Base-by-base conservation (phyloP, 2,329 filamentous ascomycete genomes). In the Metarhizium sp. region DNA sequence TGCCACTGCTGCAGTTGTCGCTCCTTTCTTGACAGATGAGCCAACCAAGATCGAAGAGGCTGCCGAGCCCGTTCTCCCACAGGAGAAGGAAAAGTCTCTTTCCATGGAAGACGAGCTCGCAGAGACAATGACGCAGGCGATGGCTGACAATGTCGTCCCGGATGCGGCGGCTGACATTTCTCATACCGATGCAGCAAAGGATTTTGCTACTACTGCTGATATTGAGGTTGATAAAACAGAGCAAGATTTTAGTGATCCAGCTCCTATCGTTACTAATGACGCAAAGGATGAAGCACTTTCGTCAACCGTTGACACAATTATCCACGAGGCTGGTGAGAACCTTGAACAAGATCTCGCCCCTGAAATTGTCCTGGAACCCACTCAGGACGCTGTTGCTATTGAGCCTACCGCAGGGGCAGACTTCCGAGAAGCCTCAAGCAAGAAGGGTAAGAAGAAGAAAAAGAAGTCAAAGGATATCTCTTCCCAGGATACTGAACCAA, bases 381-480 rank as follows among this genome's bases (percentile, higher is more conserved):
- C 20, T 8, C 7, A 14, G n/a, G 42, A 57, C 18, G 11, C n/a
- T 30, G 10, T 50, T 10, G 25, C 51, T 34, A 7, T 11, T 11
- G 57, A 53, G 14, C 34, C 29, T 16, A 6, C 53, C 6, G 48
- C 38, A n/a, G 47, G 51, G 20, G 20, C 46, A 20, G 53, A 56
- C 3, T 7, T 32, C 2, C 42, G 43, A 20, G 50, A 51, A n/a
- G 10, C 42, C 6, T 14, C 49, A 11, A 50, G 53, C 42, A 60
- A 61, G 56, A 61, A 59, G 59, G 50, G 43, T 46, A 61, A 58
- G 58, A 60, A 55, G 47, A 64, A 54, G 46, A 61, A 57, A 40
- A 56, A 54, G 45, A 59, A 40, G 38, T 48, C 55, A 43, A 59
- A 52, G 38, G 36, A 50, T 16, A 36, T 34, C 10, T 16, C 43